Evolutionary conservation across 768 basidiomycete genomes (phyloP).

Genomic region (Pleurotus cornucopiae): DNA sequence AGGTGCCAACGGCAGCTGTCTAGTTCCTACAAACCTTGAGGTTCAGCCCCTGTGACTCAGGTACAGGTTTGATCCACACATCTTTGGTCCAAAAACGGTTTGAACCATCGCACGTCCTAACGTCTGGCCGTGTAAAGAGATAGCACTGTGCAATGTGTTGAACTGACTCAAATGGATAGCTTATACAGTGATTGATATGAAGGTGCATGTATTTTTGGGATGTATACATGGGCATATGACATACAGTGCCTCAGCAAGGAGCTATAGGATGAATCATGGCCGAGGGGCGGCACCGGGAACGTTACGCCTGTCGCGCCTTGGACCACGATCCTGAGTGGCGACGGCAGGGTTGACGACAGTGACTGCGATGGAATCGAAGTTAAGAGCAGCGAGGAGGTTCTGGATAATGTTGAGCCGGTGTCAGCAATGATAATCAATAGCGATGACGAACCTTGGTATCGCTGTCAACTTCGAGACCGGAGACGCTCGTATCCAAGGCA

Average conservation of each 20-base stretch:
- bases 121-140: too few species aligned
- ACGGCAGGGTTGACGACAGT: conserved; percentile 62
- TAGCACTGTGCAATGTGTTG: too few species aligned
- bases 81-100: too few species aligned
- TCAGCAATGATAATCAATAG: background rate
- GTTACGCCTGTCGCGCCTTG: conserved; percentile 69
- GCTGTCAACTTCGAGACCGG: conserved; percentile 81
- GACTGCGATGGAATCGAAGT: conserved; percentile 90
- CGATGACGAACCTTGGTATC: conserved; percentile 82
- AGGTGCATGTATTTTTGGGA: conserved; percentile 2
- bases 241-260: background rate
- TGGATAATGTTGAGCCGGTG: conserved; percentile 21
- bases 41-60: too few species aligned
- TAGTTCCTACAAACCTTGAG: too few species aligned
- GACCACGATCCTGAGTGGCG: conserved; percentile 64
- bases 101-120: too few species aligned
- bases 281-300: conserved; percentile 75
- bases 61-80: too few species aligned
- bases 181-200: background rate
- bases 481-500: conserved; percentile 76
- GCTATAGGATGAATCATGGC: conserved; percentile 15
- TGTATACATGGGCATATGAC: background rate
- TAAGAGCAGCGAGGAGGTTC: conserved; percentile 87
- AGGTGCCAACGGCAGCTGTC: too few species aligned
- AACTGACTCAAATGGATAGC: too few species aligned